Evolutionary conservation across 495 filamentous ascomycete species (phyloP).

Genomic region (Beverwykella pulmonaria): DNA sequence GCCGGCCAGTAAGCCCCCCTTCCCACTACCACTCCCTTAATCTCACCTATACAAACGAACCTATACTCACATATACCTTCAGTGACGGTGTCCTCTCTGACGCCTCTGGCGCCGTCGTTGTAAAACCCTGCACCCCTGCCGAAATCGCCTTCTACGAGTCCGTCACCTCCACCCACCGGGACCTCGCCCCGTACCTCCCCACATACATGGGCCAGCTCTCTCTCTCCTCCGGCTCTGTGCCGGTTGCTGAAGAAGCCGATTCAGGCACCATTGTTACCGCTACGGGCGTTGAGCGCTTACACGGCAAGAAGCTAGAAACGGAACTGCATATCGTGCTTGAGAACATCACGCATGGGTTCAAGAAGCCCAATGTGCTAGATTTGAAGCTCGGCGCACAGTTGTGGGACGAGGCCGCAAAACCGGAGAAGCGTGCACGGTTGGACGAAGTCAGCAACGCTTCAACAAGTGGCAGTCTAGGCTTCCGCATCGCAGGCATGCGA

Average conservation of each 20-base stretch:
- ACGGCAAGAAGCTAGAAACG: conserved; percentile 57
- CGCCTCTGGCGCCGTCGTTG: conserved; percentile 78
- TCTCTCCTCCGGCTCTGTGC: conserved; percentile 44
- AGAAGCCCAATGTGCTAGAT: conserved; percentile 88
- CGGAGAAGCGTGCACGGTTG: conserved; percentile 75
- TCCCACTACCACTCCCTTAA: too few relatives aligned
- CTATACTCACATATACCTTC: conserved; percentile 21
- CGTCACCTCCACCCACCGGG: conserved; percentile 63
- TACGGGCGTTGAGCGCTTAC: conserved; percentile 52
- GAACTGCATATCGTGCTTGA: conserved; percentile 81
- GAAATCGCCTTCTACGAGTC: conserved; percentile 95
- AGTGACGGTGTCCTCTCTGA: conserved; percentile 93
- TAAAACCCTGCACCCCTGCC: conserved; percentile 87
- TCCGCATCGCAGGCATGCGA: conserved; percentile 92
- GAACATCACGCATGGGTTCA: conserved; percentile 81
- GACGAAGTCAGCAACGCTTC: conserved; percentile 78
- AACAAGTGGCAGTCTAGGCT: conserved; percentile 78
- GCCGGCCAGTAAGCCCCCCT: conserved; percentile 84
- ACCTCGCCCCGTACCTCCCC: conserved; percentile 79
- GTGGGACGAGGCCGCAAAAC: conserved; percentile 81
- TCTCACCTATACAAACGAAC: not conserved
- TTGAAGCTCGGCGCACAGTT: conserved; percentile 85
- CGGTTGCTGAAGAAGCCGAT: conserved; percentile 24
- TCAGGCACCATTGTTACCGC: conserved; percentile 35
- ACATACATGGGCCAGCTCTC: conserved; percentile 77